Evolutionary conservation across 345 rosid genomes (phyloP).

Genomic region (Boechera stricta): DNA sequence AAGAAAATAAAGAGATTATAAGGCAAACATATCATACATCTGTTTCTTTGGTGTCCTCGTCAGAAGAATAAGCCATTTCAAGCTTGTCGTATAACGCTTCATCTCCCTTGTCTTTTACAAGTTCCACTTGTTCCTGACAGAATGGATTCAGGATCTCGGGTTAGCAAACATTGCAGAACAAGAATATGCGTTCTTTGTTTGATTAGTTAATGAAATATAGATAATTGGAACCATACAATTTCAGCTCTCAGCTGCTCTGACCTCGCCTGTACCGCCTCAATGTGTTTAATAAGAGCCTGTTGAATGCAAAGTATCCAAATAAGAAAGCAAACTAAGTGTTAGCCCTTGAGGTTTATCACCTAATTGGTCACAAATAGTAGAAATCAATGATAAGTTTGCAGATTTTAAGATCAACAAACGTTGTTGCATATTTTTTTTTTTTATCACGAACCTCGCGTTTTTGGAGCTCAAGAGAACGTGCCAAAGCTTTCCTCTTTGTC

Average conservation of each 20-base stretch:
- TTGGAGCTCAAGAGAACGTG: slow-evolving; percentile 94
- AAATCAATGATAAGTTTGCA: slow-evolving; percentile 11
- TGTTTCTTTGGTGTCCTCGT: slow-evolving; percentile 55
- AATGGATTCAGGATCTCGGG: slow-evolving; percentile 18
- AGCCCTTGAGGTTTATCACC: not conserved
- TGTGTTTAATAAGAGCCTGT: slow-evolving; percentile 81
- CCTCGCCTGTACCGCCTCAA: slow-evolving; percentile 57
- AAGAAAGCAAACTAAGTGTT: slow-evolving; percentile 16
- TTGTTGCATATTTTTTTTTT: not conserved
- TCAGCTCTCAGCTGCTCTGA: slow-evolving; percentile 75
- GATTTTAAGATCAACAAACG: slow-evolving; percentile 6
- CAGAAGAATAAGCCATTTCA: slow-evolving; percentile 67
- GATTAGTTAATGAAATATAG: not conserved
- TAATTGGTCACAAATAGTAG: not conserved
- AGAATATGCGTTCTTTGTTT: not conserved
- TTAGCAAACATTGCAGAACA: slow-evolving; percentile 22
- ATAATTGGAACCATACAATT: slow-evolving; percentile 59
- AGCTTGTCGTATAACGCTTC: slow-evolving; percentile 62
- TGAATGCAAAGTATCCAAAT: slow-evolving; percentile 29
- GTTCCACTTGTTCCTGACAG: slow-evolving; percentile 71
- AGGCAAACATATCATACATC: slow-evolving; percentile 26
- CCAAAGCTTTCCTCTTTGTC: slow-evolving; percentile 96
- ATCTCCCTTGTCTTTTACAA: slow-evolving; percentile 61
- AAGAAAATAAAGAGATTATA: not conserved
- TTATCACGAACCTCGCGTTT: slow-evolving; percentile 68